A percentile compares a stretch with the other conserved stretches of the same genome.
Evolutionary conservation across 2,329 filamentous ascomycete species (phyloP).

Genomic region (Fusarium gaditjirri): DNA sequence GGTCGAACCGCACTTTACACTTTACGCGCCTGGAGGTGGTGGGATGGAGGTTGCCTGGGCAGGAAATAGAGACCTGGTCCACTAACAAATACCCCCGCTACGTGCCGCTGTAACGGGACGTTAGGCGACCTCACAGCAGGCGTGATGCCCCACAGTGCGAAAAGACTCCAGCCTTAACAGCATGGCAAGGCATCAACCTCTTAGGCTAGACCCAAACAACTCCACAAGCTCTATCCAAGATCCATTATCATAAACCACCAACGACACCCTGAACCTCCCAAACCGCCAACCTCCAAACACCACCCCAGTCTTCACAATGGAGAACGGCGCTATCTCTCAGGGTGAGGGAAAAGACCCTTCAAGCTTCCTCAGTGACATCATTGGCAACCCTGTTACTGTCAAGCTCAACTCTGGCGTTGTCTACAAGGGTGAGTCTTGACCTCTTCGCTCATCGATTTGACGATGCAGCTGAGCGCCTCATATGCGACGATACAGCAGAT

Average conservation of each 20-base stretch:
- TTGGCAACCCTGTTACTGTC: constrained; percentile 91
- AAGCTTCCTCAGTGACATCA: constrained; percentile 92
- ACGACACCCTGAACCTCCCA: constrained; percentile 13
- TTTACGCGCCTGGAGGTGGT: constrained; percentile 33
- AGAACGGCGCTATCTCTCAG: constrained; percentile 73
- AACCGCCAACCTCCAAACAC: constrained; percentile 10
- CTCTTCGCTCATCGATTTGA: background rate
- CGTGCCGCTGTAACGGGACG: constrained; percentile 31
- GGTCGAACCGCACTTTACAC: constrained; percentile 11
- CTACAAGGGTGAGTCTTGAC: constrained; percentile 79
- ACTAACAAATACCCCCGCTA: constrained; percentile 36
- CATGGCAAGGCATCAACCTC: constrained; percentile 38
- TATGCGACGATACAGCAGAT: background rate
- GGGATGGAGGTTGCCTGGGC: constrained; percentile 16
- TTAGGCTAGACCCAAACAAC: constrained; percentile 12
- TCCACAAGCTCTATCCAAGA: constrained; percentile 25
- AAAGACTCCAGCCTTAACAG: constrained; percentile 35
- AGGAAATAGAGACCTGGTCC: constrained; percentile 3
- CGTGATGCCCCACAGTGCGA: constrained; percentile 40
- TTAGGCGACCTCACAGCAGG: constrained; percentile 29
- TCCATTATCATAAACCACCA: constrained; percentile 29
- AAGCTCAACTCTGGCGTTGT: constrained; percentile 99
- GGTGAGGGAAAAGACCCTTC: constrained; percentile 90
- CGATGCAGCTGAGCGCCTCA: background rate
- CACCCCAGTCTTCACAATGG: constrained; percentile 63